These are phyloP conservation scores for Coniochaeta hoffmannii DNA, from an alignment of 2,329 filamentous ascomycete genomes.

Conservation along the genomic window DNA sequence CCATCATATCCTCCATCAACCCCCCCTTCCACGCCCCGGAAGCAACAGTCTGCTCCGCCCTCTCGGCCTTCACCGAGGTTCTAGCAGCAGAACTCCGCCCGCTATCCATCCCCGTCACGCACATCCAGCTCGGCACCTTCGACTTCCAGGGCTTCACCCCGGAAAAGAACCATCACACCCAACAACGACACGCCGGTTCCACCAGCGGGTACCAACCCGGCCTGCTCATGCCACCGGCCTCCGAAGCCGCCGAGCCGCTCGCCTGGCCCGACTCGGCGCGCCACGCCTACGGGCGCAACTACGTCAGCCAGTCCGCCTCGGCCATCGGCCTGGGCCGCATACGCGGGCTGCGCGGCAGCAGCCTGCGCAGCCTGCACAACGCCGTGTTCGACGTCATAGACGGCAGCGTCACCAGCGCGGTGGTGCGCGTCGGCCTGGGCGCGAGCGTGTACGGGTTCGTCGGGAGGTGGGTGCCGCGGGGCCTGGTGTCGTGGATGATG, in stretches of 20 bases:
- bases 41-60: slow-evolving; percentile 73
- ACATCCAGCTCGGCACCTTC: slow-evolving; percentile 87
- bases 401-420: slow-evolving; percentile 48
- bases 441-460: slow-evolving; percentile 80
- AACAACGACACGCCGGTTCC: slow-evolving; percentile 12
- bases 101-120: slow-evolving; percentile 70
- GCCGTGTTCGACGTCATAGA: slow-evolving; percentile 86
- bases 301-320: slow-evolving; percentile 45
- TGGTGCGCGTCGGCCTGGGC: slow-evolving; percentile 77
- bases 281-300: slow-evolving; percentile 56
- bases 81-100: slow-evolving; percentile 72
- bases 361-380: slow-evolving; percentile 72
- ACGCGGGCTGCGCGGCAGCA: slow-evolving; percentile 59
- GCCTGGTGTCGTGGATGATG: slow-evolving; percentile 90
- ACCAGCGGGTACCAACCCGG: slow-evolving; percentile 17
- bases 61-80: slow-evolving; percentile 79
- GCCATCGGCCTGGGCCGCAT: slow-evolving; percentile 49
- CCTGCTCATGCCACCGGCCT: slow-evolving; percentile 31
- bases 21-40: slow-evolving; percentile 81
- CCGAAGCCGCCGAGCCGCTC: slow-evolving; percentile 46
- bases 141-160: slow-evolving; percentile 66
- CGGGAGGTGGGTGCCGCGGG: slow-evolving; percentile 68
- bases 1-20: slow-evolving; percentile 71
- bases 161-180: slow-evolving; percentile 11
- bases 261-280: slow-evolving; percentile 57